Base-by-base conservation (phyloP, 1,284 basidiomycete species). In the Ustilago lituana region DNA sequence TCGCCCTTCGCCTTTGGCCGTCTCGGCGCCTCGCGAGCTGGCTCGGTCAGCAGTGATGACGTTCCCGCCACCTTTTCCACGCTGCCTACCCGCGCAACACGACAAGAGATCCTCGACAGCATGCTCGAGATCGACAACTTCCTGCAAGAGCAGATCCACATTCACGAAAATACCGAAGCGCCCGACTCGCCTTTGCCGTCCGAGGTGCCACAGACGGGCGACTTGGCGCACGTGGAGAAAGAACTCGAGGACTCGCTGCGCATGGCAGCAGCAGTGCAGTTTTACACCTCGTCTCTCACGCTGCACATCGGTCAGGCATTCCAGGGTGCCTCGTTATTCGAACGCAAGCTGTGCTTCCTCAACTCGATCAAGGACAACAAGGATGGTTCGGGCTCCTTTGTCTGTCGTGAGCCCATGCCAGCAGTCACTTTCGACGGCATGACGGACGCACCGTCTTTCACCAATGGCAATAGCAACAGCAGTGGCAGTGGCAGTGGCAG, bases 291-390 rank as follows among this genome's bases (percentile, higher is more conserved):
- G 7, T 77, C 73, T 24, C 46, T 79, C 23, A 77, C 76, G 27
- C 61, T 79, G 29, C 77, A 79, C 55, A 68, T 79, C 23, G 75
- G 74, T 4, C 74, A 77, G 54, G 77, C 77, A 1, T 77, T 79
- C 71, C 71, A 77, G 37, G 77, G 77, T 12, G 77, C 77, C 1
- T 68, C 74, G 39, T 46, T 79, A 22, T 79, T 79, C 36, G 77
- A 79, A 39, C 66, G 77, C 23, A 79, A 79, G 53, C 60, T 79
- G 14, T 79, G 77, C 65, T 79, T 79, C 59, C 65, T 79, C 54
- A 77, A 73, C 39, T 74, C 74, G 55, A 68, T 74, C 55, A 71
- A 63, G 45, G 74, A 73, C 48, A 65, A 59, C 55, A 61, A 45
- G 32, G 71, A 72, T 37, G 49, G 69, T 7, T 39, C 50, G 2